Evolutionary conservation across 352 stramenopile genomes (phyloP), one percentile per base, ranked within the genome.

Genomic region (Globisporangium yorkense): DNA sequence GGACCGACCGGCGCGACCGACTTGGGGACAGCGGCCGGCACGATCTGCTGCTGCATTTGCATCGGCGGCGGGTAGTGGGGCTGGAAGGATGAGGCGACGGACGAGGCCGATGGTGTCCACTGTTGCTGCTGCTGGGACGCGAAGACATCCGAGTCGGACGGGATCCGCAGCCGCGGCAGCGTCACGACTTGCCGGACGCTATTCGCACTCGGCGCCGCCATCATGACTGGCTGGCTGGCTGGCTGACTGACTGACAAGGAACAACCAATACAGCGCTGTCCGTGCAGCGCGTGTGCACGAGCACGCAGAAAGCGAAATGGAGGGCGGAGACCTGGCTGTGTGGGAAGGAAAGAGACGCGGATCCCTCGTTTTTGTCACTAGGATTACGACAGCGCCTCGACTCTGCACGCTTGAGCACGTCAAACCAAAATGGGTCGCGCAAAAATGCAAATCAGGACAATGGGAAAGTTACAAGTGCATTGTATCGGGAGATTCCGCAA

Each of bases 111-210:
- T 21, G 41, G 41, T 21, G 41, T 21, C 41, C 41, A 47, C 41
- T 47, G 41, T 15, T 56, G 48, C 6, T 62, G 46, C 31, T 62
- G 47, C 7, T 27, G 47, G 27, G 15, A 24, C 35, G 56, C 45
- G 50, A 59, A 43, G 53, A 65, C 47, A 21, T 62, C 59, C 24
- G 52, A 59, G 29, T 67, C 56, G 50, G 43, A 59, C 24, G 53
- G 59, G 59, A 65, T 65, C 27, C 59, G 51, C n/a, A 65, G 53
- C 15, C 48, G 47, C 10, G 59, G 59, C 12, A 65, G 53, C 33
- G 33, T 60, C 44, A 60, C 54, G 49, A 47, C 41, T 6, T 21
- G 41, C 6, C 41, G 41, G 41, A 10, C 16, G 9, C n/a, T 47
- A 16, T 16, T 45, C 40, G 40, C 16, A 16, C n/a, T 45, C 40